These are phyloP conservation scores for Fistulinella prunicolor DNA, from an alignment of 768 basidiomycete species.

Conservation along the genomic window DNA sequence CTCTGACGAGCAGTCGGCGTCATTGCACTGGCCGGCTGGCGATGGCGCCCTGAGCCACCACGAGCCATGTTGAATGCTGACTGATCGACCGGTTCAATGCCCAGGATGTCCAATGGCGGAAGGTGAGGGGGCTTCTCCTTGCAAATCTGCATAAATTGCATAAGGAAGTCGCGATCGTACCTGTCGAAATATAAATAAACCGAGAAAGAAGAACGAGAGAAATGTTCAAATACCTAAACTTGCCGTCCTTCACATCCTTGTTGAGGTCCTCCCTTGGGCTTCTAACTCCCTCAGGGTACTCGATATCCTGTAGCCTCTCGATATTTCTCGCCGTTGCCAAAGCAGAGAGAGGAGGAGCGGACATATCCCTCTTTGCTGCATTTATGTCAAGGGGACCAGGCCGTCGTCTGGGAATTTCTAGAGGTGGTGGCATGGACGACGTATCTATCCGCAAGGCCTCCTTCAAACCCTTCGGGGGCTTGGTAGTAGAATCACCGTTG, in stretches of 20 bases:
- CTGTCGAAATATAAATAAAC: constrained; percentile 38
- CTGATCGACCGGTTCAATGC: constrained; percentile 76
- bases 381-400: constrained; percentile 76
- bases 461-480: constrained; percentile 37
- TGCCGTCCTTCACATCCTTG: constrained; percentile 76
- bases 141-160: constrained; percentile 95
- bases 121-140: constrained; percentile 92
- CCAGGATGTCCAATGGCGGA: constrained; percentile 86
- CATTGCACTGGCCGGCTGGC: constrained; percentile 44
- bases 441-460: constrained; percentile 69
- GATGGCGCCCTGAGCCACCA: constrained; percentile 62
- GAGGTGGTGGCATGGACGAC: constrained; percentile 38
- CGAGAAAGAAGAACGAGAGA: not conserved
- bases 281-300: constrained; percentile 79
- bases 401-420: constrained; percentile 44
- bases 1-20: constrained; percentile 44
- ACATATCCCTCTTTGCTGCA: constrained; percentile 41
- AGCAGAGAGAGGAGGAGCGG: constrained; percentile 46
- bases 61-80: constrained; percentile 49
- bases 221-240: constrained; percentile 64
- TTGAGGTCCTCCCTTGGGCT: constrained; percentile 88
- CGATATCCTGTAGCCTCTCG: constrained; percentile 70
- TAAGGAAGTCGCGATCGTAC: constrained; percentile 95
- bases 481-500: constrained; percentile 42
- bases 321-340: constrained; percentile 84